Percentiles rank a stretch among this genome's conserved stretches.
phyloP scores from a whole-genome alignment of 2,329 filamentous ascomycete genomes.

The Trichoderma gracile region DNA sequence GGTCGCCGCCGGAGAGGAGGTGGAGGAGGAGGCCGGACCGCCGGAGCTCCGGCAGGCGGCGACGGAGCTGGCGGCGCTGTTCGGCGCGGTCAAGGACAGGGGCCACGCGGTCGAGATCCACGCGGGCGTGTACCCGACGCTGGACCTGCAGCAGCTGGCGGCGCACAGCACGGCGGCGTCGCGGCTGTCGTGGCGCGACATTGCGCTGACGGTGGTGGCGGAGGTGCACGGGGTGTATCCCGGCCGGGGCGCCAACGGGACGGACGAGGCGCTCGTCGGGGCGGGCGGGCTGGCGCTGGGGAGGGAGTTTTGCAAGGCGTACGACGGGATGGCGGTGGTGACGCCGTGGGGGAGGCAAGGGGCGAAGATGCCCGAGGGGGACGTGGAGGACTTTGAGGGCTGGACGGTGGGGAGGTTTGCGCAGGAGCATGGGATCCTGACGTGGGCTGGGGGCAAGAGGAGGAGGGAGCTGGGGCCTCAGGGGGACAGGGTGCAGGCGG shows the following conservation, averaged over 20 bases:
- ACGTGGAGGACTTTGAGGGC: conserved; percentile 45
- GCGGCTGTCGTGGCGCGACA: conserved; percentile 52
- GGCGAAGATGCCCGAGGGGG: conserved; percentile 31
- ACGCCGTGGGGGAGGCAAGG: conserved; percentile 52
- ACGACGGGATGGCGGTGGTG: conserved; percentile 70
- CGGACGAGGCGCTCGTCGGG: conserved; percentile 66
- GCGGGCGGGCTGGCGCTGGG: conserved; percentile 70
- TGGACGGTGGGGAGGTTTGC: conserved; percentile 73
- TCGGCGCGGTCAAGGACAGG: conserved; percentile 36
- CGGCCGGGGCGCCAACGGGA: conserved; percentile 49
- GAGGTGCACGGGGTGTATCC: conserved; percentile 72
- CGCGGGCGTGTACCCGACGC: conserved; percentile 72
- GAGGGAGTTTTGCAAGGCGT: conserved; percentile 71
- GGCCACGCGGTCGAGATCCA: conserved; percentile 65
- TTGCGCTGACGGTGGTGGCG: conserved; percentile 68
- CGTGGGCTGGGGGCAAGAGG: conserved; percentile 47
- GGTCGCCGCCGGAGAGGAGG: conserved; percentile 14
- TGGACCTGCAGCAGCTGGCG: conserved; percentile 78
- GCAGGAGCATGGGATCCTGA: conserved; percentile 76
- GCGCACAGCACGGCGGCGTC: conserved; percentile 58
- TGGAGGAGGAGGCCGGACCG: conserved; percentile 12
- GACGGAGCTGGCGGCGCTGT: conserved; percentile 28
- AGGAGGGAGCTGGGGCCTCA: conserved; percentile 21
- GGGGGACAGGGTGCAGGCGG: conserved; percentile 50
- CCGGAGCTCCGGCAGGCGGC: conserved; percentile 30